Conservation (phyloP, 192 early-diverging fungal species). For the Mortierella alpina region DNA sequence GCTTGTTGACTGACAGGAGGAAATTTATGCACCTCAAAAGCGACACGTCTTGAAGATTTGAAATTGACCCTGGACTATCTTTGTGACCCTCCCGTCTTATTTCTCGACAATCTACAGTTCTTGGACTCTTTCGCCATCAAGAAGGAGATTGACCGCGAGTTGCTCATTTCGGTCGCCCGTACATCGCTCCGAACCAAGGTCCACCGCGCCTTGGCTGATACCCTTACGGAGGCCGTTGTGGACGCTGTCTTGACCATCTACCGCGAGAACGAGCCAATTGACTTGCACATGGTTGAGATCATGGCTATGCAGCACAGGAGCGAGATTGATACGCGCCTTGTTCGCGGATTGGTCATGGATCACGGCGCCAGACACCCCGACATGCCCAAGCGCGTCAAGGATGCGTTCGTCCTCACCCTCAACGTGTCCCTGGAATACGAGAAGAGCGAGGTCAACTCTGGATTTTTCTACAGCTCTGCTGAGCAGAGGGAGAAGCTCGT, state of each 20-base stretch:
- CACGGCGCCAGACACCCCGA: slow-evolving; percentile 99
- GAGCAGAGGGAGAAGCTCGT: slow-evolving; percentile 99
- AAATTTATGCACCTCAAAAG: not conserved
- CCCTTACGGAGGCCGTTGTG: slow-evolving; percentile 95
- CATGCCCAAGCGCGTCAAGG: slow-evolving; percentile 94
- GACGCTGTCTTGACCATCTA: slow-evolving; percentile 94
- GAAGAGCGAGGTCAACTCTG: slow-evolving; percentile 99
- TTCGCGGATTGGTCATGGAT: slow-evolving; percentile 96
- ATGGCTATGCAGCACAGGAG: slow-evolving; percentile 99
- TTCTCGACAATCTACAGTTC: slow-evolving; percentile 66
- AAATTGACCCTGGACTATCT: no score
- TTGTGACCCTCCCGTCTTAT: not conserved
- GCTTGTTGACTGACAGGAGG: not conserved
- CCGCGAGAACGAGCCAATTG: slow-evolving; percentile 86
- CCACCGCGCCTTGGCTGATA: slow-evolving; percentile 87
- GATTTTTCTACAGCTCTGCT: slow-evolving; percentile 97
- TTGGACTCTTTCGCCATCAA: slow-evolving; percentile 87
- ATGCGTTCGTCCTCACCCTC: slow-evolving; percentile 92
- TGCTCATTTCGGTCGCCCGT: slow-evolving; percentile 90
- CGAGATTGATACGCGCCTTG: slow-evolving; percentile 94
- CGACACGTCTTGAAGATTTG: not conserved
- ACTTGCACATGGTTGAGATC: slow-evolving; percentile 99
- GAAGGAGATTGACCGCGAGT: slow-evolving; percentile 87
- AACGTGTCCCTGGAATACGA: slow-evolving; percentile 99
- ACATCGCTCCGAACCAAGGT: slow-evolving; percentile 97